A percentile compares a stretch with the other conserved stretches of the same genome.
Conservation (phyloP, 2,329 filamentous ascomycete species). For the Lasiodiplodia sp. region DNA sequence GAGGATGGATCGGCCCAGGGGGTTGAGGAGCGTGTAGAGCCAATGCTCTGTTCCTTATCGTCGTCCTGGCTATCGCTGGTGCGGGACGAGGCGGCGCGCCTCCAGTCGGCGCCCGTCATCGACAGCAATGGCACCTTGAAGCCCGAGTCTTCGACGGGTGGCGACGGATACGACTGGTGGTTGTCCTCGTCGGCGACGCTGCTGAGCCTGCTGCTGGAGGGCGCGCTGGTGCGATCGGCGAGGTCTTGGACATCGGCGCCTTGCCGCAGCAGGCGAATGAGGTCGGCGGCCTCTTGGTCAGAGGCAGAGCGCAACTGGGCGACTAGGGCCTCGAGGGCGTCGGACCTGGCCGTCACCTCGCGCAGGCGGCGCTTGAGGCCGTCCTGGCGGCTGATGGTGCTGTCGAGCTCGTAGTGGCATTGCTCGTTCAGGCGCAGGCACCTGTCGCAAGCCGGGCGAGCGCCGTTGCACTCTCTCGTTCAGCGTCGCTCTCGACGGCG, state of each 20-base stretch:
- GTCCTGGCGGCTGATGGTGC: conserved; percentile 28
- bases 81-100: background rate
- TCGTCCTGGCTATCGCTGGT: conserved; percentile 5
- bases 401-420: conserved; percentile 27
- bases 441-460: conserved; percentile 22
- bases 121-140: conserved; percentile 9
- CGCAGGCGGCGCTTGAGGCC: conserved; percentile 28
- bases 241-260: conserved; percentile 8
- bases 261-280: conserved; percentile 16
- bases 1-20: conserved; percentile 4
- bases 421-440: conserved; percentile 25
- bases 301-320: conserved; percentile 14
- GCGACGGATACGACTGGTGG: conserved; percentile 15
- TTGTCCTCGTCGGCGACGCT: conserved; percentile 11
- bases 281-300: conserved; percentile 16
- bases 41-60: background rate
- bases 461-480: conserved; percentile 24
- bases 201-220: conserved; percentile 18
- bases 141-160: conserved; percentile 13
- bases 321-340: conserved; percentile 25
- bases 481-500: conserved; percentile 1
- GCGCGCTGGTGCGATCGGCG: background rate
- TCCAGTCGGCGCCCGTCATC: conserved; percentile 9
- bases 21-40: conserved; percentile 15
- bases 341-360: conserved; percentile 24